Evolutionary conservation across 2,329 filamentous ascomycete genomes (phyloP), one percentile per base, ranked within the genome.

Genomic region (Colletotrichum melonis): DNA sequence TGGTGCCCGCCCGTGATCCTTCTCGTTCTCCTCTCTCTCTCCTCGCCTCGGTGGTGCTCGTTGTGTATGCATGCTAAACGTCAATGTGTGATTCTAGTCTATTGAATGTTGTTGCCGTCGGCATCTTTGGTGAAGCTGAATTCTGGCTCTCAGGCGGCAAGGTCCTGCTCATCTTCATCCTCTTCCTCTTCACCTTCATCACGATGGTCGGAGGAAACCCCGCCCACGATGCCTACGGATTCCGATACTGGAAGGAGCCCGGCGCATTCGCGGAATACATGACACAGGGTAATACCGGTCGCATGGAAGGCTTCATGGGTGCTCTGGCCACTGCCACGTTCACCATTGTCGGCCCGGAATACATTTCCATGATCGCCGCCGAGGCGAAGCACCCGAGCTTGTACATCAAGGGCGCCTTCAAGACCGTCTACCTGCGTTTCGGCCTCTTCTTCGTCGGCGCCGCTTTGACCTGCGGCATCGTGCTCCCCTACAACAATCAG

Each of bases 221-320:
- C 49, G 75, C 75, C 22, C 77, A 76, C n/a, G 74, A 78, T 38
- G 74, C 73, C 22, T 75, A 78, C 59, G 77, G 77, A 6, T 78
- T 76, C 70, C 56, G 68, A 22, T 73, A 76, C 67, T 76, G 70
- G 59, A 42, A 63, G 28, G 63, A 73, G 26, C 64, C 71, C 55
- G 77, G 77, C 22, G 42, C 71, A 14, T 73, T 73, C 46, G 68
- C 72, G 35, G 49, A 62, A 7, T 75, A 75, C 54, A 69, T 75
- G 28, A 73, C 71, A 4, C 24, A 84, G 0, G 92, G 92, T 4
- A 78, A 86, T 54, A 84, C 93, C 0, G 94, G 93, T 46, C 88
- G 88, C 62, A 95, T 93, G 77, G 86, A 94, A 26, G 93, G 93
- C 3, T 94, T 95, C 79, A 84, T 94, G 42, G 88, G 89, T 70